A percentile compares a stretch with the other conserved stretches of the same genome.
Conservation (phyloP, 2,329 filamentous ascomycete species). For the Ceratocystis alfenasii region DNA sequence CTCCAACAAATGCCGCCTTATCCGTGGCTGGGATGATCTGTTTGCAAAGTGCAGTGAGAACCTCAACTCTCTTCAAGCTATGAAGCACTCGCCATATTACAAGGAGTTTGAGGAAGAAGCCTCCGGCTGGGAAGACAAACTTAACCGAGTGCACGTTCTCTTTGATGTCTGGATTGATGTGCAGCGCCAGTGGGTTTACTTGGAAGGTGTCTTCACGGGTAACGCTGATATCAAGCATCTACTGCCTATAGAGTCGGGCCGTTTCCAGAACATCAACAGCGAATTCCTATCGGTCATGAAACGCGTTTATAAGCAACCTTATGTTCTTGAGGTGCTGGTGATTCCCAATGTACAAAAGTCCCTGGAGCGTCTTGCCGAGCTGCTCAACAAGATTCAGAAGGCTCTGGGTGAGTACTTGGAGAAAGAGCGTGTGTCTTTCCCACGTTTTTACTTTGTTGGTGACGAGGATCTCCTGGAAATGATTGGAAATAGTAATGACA, state of each 20-base stretch:
- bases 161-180: constrained; percentile 99
- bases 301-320: constrained; percentile 93
- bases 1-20: constrained; percentile 94
- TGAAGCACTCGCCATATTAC: constrained; percentile 98
- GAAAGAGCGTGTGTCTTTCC: constrained; percentile 93
- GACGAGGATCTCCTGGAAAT: constrained; percentile 98
- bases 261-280: constrained; percentile 98
- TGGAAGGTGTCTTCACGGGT: constrained; percentile 96
- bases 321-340: constrained; percentile 87
- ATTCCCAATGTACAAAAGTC: constrained; percentile 95
- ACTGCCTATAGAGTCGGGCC: constrained; percentile 85
- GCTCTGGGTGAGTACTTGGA: constrained; percentile 97
- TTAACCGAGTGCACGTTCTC: constrained; percentile 91
- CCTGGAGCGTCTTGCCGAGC: constrained; percentile 84
- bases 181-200: constrained; percentile 98
- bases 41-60: constrained; percentile 99
- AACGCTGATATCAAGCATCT: constrained; percentile 99
- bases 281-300: constrained; percentile 99
- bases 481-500: constrained; percentile 98
- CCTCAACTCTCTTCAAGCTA: constrained; percentile 90
- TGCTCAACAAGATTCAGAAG: constrained; percentile 98
- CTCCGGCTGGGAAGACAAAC: constrained; percentile 90
- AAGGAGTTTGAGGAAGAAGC: constrained; percentile 99
- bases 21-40: constrained; percentile 94
- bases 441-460: constrained; percentile 97